phyloP scores from a whole-genome alignment of 345 rosid species.

The Eucalyptus cloeziana region DNA sequence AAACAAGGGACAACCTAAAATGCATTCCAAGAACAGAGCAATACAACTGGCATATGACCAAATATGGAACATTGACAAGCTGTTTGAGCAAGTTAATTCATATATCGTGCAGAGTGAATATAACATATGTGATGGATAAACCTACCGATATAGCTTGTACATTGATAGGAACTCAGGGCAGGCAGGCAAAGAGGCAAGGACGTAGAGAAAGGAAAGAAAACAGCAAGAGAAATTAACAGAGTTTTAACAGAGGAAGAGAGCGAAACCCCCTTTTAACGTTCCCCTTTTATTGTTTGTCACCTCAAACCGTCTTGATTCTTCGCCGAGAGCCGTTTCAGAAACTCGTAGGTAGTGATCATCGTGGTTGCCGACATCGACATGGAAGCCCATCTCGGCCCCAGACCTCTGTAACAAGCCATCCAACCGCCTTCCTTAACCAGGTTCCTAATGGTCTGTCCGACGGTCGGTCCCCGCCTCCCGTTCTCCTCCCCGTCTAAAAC shows the following conservation, averaged over 20 bases:
- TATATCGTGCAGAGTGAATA: neutral
- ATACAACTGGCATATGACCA: neutral
- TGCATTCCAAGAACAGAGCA: neutral
- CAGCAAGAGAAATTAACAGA: neutral
- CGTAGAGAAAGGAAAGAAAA: neutral
- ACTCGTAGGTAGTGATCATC: conserved; percentile 97
- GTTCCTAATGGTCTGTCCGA: conserved; percentile 63
- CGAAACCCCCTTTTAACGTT: neutral
- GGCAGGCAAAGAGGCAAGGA: neutral
- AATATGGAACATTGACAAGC: neutral
- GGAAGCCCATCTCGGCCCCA: conserved; percentile 91
- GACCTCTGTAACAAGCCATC: conserved; percentile 86
- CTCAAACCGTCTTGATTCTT: conserved; percentile 49
- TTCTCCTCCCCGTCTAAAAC: conserved; percentile 74
- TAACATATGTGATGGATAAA: neutral
- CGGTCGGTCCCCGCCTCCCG: conserved; percentile 56
- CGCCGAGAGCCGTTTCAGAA: conserved; percentile 74
- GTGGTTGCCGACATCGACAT: conserved; percentile 94
- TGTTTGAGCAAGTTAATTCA: neutral
- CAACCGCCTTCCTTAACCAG: conserved; percentile 88
- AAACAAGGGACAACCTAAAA: neutral
- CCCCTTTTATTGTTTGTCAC: neutral
- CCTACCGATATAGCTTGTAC: neutral
- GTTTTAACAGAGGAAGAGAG: neutral
- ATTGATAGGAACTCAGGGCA: neutral